Evolutionary conservation across 257 asterid genomes (phyloP).

Genomic region (Solanum peruvianum): DNA sequence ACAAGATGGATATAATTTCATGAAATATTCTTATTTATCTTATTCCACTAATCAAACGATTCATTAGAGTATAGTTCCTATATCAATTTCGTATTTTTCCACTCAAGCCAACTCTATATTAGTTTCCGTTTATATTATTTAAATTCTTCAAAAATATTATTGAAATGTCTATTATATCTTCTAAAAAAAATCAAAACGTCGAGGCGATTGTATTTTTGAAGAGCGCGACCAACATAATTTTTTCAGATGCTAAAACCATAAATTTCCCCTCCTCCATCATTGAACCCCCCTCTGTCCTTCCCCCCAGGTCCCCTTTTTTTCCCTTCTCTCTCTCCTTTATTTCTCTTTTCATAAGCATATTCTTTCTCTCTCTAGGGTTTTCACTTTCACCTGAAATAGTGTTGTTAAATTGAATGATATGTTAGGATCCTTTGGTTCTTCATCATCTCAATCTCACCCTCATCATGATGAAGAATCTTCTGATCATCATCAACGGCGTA

Average conservation of each 20-base stretch:
- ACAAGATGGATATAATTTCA: no score
- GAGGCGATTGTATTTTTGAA: background rate
- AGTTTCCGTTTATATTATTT: background rate
- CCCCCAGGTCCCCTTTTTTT: background rate
- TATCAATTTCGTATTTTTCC: background rate
- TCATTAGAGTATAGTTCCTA: background rate
- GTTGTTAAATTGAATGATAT: slow-evolving; percentile 7
- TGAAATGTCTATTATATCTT: rapidly evolving
- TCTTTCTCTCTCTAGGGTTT: slow-evolving; percentile 48
- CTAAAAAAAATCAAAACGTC: background rate
- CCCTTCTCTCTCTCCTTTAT: background rate
- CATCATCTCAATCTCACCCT: slow-evolving; percentile 26
- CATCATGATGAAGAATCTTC: slow-evolving; percentile 4
- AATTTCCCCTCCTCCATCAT: background rate
- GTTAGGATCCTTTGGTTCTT: slow-evolving; percentile 84
- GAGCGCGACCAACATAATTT: background rate
- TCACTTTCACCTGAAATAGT: slow-evolving; percentile 21
- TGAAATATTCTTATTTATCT: background rate
- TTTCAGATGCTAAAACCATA: background rate
- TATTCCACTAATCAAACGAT: background rate
- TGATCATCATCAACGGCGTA: background rate
- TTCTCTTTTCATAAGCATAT: background rate
- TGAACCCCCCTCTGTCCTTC: background rate
- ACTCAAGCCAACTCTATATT: background rate
- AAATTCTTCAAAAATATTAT: background rate